A percentile compares a stretch with the other conserved stretches of the same genome.
Evolutionary conservation across 306 rosid species (phyloP).

Genomic region (Argentina anserina): DNA sequence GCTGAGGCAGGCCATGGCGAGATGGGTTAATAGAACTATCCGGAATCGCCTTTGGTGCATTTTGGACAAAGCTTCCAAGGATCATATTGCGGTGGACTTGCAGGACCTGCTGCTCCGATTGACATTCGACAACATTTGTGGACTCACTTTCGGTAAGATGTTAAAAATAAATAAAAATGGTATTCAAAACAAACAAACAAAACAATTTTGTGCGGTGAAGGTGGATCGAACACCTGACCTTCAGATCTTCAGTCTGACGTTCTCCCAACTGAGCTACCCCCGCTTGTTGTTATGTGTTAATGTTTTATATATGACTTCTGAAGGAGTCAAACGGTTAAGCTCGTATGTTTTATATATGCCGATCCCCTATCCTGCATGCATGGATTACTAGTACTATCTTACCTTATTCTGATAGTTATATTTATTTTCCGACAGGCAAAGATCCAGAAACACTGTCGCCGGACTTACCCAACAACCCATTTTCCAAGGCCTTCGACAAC

Average conservation of each 20-base stretch:
- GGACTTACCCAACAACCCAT: conserved; percentile 52
- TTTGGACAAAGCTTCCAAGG: conserved; percentile 57
- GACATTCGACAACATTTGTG: conserved; percentile 90
- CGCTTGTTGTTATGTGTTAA: background rate
- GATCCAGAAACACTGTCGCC: conserved; percentile 85
- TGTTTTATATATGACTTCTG: no score
- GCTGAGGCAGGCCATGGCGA: conserved; percentile 82
- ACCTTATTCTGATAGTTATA: background rate
- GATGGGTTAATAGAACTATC: conserved; percentile 91
- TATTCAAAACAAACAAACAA: background rate
- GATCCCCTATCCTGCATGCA: no score
- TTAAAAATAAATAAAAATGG: background rate
- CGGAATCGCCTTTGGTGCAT: conserved; percentile 74
- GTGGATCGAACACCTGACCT: conserved; percentile 11
- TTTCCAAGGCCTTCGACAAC: conserved; percentile 60
- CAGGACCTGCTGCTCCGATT: conserved; percentile 79
- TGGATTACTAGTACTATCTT: background rate
- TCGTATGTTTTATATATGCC: no score
- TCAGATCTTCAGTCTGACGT: conserved; percentile 14
- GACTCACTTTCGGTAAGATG: conserved; percentile 71
- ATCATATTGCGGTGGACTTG: conserved; percentile 53
- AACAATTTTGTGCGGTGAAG: background rate
- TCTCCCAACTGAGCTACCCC: conserved; percentile 10
- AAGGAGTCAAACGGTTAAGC: no score
- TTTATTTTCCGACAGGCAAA: conserved; percentile 17